Percentiles rank a stretch among this genome's conserved stretches.
phyloP scores from a whole-genome alignment of 768 basidiomycete species.

The Mrakia blollopis region DNA sequence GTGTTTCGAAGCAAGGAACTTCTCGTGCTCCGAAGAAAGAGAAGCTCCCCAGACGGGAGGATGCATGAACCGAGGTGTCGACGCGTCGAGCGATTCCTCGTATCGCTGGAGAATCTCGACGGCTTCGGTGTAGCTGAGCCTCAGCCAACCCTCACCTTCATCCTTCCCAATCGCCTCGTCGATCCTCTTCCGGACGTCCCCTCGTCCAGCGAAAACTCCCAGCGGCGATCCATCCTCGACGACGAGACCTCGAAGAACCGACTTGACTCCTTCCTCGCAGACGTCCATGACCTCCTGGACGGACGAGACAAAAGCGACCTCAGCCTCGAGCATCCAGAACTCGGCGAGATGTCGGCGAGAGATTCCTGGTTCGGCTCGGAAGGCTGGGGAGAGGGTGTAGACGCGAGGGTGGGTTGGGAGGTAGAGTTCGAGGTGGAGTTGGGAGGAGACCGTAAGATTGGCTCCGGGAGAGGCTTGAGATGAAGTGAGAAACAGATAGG shows the following conservation, averaged over 20 bases:
- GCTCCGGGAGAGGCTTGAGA: slow-evolving; percentile 34
- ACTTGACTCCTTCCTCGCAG: slow-evolving; percentile 56
- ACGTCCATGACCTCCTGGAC: slow-evolving; percentile 55
- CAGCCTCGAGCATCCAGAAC: slow-evolving; percentile 99
- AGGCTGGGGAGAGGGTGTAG: slow-evolving; percentile 88
- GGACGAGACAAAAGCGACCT: slow-evolving; percentile 61
- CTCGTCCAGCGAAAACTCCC: slow-evolving; percentile 30
- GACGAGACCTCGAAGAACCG: slow-evolving; percentile 40
- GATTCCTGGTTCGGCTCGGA: slow-evolving; percentile 84
- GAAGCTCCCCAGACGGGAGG: slow-evolving; percentile 61
- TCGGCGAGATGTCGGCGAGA: slow-evolving; percentile 91
- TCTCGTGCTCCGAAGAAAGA: slow-evolving; percentile 87
- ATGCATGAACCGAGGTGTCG: slow-evolving; percentile 52
- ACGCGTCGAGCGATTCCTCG: slow-evolving; percentile 8
- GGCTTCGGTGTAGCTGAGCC: slow-evolving; percentile 76
- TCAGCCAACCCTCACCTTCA: slow-evolving; percentile 52
- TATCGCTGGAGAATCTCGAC: slow-evolving; percentile 53
- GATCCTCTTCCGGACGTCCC: slow-evolving; percentile 22
- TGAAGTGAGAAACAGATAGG: not conserved
- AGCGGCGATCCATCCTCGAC: slow-evolving; percentile 8
- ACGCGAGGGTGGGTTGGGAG: slow-evolving; percentile 71
- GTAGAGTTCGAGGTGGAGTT: slow-evolving; percentile 88
- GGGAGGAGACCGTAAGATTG: slow-evolving; percentile 86
- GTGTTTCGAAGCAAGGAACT: slow-evolving; percentile 70
- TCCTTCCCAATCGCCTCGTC: slow-evolving; percentile 33